Evolutionary conservation across 2,329 filamentous ascomycete genomes (phyloP).

Genomic region (Onygenales sp.): DNA sequence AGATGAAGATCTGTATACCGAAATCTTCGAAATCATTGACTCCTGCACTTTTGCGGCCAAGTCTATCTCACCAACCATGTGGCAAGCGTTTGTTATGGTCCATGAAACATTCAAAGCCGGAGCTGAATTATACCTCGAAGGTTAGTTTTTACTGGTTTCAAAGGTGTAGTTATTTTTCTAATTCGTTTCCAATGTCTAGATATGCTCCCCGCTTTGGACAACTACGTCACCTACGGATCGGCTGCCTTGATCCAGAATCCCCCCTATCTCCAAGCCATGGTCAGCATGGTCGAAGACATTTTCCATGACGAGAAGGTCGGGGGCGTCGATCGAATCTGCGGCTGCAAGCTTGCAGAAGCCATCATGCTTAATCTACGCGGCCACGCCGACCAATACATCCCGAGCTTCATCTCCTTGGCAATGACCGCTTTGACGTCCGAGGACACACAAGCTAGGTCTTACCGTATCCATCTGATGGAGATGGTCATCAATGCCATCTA

Average conservation of each 20-base stretch:
- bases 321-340: slow-evolving; percentile 89
- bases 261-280: slow-evolving; percentile 76
- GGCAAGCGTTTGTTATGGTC: slow-evolving; percentile 94
- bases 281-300: slow-evolving; percentile 90
- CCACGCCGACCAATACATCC: slow-evolving; percentile 77
- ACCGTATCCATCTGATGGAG: slow-evolving; percentile 94
- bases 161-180: not conserved
- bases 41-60: slow-evolving; percentile 98
- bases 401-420: slow-evolving; percentile 78
- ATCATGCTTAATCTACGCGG: slow-evolving; percentile 93
- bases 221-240: slow-evolving; percentile 91
- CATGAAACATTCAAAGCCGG: slow-evolving; percentile 96
- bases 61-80: slow-evolving; percentile 92
- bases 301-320: slow-evolving; percentile 88
- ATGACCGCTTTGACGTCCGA: slow-evolving; percentile 70
- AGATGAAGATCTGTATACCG: slow-evolving; percentile 75
- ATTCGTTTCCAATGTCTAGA: slow-evolving; percentile 41
- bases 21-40: slow-evolving; percentile 98
- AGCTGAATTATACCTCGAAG: slow-evolving; percentile 88
- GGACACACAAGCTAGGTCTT: slow-evolving; percentile 81
- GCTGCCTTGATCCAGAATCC: slow-evolving; percentile 72
- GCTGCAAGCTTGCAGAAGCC: slow-evolving; percentile 93
- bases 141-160: slow-evolving; percentile 15
- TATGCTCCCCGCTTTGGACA: slow-evolving; percentile 95
- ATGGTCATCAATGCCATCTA: slow-evolving; percentile 98